phyloP scores from a whole-genome alignment of 2,329 filamentous ascomycete genomes.

The Alternaria alternata region DNA sequence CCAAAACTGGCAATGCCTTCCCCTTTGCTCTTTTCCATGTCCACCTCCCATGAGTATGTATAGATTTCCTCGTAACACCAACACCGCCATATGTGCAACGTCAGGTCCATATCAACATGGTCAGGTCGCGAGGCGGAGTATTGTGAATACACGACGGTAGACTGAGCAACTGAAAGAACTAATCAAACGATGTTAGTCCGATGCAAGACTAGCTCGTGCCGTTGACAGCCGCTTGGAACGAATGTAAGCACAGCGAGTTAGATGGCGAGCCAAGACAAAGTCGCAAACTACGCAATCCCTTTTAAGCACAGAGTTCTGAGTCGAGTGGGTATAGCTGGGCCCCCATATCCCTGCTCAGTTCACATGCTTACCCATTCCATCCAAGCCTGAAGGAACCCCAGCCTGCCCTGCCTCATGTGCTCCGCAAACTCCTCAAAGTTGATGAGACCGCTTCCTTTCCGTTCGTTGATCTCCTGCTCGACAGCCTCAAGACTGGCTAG shows the following conservation, averaged over 20 bases:
- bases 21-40: neutral
- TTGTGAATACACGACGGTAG: neutral
- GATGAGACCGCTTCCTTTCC: constrained; percentile 82
- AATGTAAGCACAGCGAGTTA: neutral
- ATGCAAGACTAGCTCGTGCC: constrained; percentile 1
- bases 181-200: neutral
- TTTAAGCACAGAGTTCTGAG: neutral
- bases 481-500: constrained; percentile 66
- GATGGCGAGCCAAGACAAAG: neutral
- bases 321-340: neutral
- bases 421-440: constrained; percentile 81
- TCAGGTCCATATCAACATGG: neutral
- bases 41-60: neutral
- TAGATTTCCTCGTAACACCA: neutral
- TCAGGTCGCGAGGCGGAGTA: neutral
- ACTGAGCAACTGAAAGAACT: neutral
- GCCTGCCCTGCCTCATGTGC: constrained; percentile 70
- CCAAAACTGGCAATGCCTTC: neutral
- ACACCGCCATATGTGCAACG: neutral
- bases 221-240: neutral
- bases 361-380: constrained; percentile 72
- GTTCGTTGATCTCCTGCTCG: constrained; percentile 71
- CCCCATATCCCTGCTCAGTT: neutral
- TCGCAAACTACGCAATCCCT: neutral
- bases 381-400: constrained; percentile 86